Percentiles rank a stretch among this genome's conserved stretches.
phyloP scores from a whole-genome alignment of 345 rosid species.

The Sonneratia caseolaris region DNA sequence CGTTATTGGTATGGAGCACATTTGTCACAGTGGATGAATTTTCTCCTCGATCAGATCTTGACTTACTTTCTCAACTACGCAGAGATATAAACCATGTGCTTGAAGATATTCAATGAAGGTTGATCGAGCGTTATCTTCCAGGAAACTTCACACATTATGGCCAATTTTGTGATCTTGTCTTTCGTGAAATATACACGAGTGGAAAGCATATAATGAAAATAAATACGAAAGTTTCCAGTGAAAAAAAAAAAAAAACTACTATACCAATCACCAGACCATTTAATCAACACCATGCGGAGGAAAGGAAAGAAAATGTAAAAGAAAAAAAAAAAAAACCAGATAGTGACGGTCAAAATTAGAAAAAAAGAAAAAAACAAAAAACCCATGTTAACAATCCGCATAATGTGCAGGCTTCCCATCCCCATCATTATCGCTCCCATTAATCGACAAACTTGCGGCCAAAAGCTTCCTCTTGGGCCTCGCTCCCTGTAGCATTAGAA shows the following conservation, averaged over 20 bases:
- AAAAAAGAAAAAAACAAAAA: not conserved
- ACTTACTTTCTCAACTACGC: no score
- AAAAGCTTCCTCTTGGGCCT: conserved; percentile 66
- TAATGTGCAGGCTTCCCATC: conserved; percentile 13
- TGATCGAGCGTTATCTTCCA: no score
- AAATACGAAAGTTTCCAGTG: no score
- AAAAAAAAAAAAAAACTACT: conserved; percentile 18
- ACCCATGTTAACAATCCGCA: conserved; percentile 46
- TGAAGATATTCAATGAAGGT: no score
- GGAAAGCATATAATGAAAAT: no score
- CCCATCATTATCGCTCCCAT: conserved; percentile 20
- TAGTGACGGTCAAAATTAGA: not conserved
- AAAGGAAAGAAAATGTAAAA: not conserved
- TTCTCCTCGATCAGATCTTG: no score
- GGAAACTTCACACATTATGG: no score
- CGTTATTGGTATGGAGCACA: no score
- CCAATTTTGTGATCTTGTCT: no score
- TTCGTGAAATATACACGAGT: no score
- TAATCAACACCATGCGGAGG: not conserved
- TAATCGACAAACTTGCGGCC: not conserved
- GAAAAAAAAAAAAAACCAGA: conserved; percentile 1
- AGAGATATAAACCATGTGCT: no score
- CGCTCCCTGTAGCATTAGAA: conserved; percentile 87
- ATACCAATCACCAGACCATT: conserved; percentile 48
- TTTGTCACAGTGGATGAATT: no score